phyloP scores from a whole-genome alignment of 148 eudicot genomes.

The Arbutus unedo region DNA sequence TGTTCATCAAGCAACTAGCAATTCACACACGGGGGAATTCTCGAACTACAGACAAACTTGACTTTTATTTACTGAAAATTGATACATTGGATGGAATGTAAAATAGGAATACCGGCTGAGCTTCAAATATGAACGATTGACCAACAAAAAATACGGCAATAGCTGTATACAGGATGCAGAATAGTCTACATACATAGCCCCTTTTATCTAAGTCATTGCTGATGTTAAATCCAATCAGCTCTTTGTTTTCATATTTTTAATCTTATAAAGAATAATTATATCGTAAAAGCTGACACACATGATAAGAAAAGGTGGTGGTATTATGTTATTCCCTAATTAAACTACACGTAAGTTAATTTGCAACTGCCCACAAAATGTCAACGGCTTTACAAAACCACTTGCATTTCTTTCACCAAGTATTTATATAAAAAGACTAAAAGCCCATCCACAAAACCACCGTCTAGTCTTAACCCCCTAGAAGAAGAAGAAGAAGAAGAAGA shows the following conservation, averaged over 20 bases:
- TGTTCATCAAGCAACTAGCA: neutral
- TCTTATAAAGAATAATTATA: neutral
- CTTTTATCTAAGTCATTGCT: neutral
- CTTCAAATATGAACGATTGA: no score
- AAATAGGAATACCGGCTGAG: no score
- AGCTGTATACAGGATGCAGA: no score
- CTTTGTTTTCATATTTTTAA: neutral
- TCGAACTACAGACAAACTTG: neutral
- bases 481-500: neutral
- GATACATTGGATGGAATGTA: no score
- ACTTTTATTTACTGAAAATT: no score
- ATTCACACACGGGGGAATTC: neutral
- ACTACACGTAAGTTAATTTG: neutral
- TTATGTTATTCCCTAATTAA: neutral
- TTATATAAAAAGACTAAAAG: neutral
- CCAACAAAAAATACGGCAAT: no score
- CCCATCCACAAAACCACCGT: neutral
- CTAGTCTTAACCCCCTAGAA: neutral
- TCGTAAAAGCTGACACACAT: neutral
- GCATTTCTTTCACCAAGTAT: no score
- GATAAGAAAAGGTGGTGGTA: neutral
- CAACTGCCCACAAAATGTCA: neutral
- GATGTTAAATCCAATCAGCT: neutral
- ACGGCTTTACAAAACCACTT: constrained; percentile 7
- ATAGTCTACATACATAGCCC: no score